These are phyloP conservation scores for Pharnaceum exiguum DNA, from an alignment of 148 eudicot species.

Conservation along the genomic window DNA sequence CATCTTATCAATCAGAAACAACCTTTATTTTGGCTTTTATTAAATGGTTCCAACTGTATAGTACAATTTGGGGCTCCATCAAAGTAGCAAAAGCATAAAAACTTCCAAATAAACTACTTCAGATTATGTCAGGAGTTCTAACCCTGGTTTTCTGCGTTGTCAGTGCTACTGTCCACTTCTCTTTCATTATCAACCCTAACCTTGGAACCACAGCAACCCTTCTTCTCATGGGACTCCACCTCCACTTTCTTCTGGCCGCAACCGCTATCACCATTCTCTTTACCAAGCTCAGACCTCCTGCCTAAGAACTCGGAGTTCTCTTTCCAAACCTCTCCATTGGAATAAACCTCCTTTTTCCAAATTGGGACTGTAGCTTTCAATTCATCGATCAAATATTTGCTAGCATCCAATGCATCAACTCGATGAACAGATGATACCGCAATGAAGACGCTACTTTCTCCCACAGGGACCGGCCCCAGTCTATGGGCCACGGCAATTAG, in stretches of 20 bases:
- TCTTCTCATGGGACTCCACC: slow-evolving; percentile 20
- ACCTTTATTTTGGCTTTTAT: too few relatives aligned
- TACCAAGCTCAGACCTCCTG: slow-evolving; percentile 44
- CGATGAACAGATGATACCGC: slow-evolving; percentile 78
- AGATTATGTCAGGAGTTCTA: too few relatives aligned
- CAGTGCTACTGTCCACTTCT: background rate
- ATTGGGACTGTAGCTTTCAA: slow-evolving; percentile 85
- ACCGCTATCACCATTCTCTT: slow-evolving; percentile 5
- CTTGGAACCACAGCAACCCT: slow-evolving; percentile 44
- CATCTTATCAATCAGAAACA: too few relatives aligned
- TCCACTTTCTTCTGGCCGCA: slow-evolving; percentile 21
- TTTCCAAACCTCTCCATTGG: slow-evolving; percentile 90
- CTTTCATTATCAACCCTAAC: slow-evolving; percentile 34
- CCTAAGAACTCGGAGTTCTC: slow-evolving; percentile 74
- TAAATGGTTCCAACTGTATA: too few relatives aligned
- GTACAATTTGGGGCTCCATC: too few relatives aligned
- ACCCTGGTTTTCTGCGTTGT: background rate
- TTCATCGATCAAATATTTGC: slow-evolving; percentile 83
- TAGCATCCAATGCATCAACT: slow-evolving; percentile 69
- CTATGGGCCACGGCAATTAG: slow-evolving; percentile 68
- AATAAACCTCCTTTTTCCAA: slow-evolving; percentile 93
- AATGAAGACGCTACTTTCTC: slow-evolving; percentile 81
- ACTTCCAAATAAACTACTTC: background rate
- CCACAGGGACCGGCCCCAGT: slow-evolving; percentile 70
- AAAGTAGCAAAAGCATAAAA: too few relatives aligned